Base-by-base conservation (phyloP, 495 filamentous ascomycete genomes). In the Podospora sp. region DNA sequence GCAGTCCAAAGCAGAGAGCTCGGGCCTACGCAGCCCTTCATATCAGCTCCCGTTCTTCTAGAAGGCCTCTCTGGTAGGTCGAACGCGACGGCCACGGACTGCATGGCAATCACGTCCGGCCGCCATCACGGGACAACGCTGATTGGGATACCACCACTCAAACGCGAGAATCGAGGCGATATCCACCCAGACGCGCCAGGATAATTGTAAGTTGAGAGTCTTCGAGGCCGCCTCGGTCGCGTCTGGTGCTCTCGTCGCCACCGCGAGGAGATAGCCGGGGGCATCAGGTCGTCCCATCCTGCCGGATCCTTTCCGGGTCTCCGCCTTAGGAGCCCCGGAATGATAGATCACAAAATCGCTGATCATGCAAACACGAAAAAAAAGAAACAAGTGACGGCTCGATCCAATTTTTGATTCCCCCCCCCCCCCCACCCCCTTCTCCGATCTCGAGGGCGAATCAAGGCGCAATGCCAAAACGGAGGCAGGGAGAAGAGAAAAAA, bases 351-450 rank as follows among this genome's bases (percentile, higher is more conserved):
- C 40, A 46, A 53, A 53, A 46, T 46, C 11, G 16, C 40, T 14
- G 40, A 46, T 46, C 40, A 8, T 33, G 25, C 20, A 56, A 56
- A 56, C 20, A 56, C 9, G 25, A 56, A 56, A 56, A 56, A 56
- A 56, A 56, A 56, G 25, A 56, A 56, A 56, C 20, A 22, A 11
- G n/a, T 6, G 25, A 26, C 2, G 12, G 53, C 53, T 57, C 53
- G 21, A 26, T 57, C 21, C 14, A 21, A 57, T 33, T 33, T 33
- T 33, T 33, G 3, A 4, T 33, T 33, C 29, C 3, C 29, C n/a
- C n/a, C n/a, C n/a, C n/a, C n/a, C n/a, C n/a, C n/a, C n/a, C n/a
- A n/a, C n/a, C n/a, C n/a, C 33, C 33, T 36, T 46, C 40, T 46
- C 40, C 40, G 40, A 46, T 6, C 14, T 46, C 40, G 14, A 46